Evolutionary conservation across 2,329 filamentous ascomycete genomes (phyloP).

Genomic region (Neonectria sp.): DNA sequence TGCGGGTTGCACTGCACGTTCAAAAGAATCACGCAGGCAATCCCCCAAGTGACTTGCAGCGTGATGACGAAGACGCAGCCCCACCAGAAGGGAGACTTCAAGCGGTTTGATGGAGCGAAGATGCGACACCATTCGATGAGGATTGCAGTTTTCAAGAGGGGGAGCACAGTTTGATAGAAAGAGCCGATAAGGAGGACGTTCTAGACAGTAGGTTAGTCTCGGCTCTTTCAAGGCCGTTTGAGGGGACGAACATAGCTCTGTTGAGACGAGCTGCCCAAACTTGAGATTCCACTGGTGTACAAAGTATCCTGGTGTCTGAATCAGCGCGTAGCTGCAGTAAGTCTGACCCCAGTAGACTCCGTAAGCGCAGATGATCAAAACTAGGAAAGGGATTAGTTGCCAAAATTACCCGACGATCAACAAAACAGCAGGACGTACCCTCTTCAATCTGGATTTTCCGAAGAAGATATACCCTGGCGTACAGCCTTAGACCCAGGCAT

Average conservation of each 20-base stretch:
- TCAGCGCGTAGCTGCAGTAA: slow-evolving; percentile 21
- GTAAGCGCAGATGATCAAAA: slow-evolving; percentile 29
- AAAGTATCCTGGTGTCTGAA: slow-evolving; percentile 29
- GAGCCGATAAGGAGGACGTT: slow-evolving; percentile 29
- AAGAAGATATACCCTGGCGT: slow-evolving; percentile 18
- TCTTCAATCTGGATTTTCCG: slow-evolving; percentile 23
- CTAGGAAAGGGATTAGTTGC: neutral
- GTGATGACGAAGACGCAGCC: slow-evolving; percentile 13
- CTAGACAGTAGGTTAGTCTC: slow-evolving; percentile 2
- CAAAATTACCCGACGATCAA: neutral
- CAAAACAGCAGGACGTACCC: slow-evolving; percentile 4
- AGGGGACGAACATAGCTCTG: slow-evolving; percentile 25
- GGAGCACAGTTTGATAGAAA: slow-evolving; percentile 29
- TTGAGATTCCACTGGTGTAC: slow-evolving; percentile 31
- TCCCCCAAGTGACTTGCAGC: slow-evolving; percentile 28
- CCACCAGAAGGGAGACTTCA: slow-evolving; percentile 30
- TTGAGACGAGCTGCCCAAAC: slow-evolving; percentile 16
- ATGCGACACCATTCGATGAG: slow-evolving; percentile 32
- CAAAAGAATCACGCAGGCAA: slow-evolving; percentile 27
- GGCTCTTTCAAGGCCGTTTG: too few species aligned
- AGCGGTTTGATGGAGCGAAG: slow-evolving; percentile 15
- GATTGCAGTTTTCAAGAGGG: slow-evolving; percentile 30
- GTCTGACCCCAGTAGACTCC: slow-evolving; percentile 32
- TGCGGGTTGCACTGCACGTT: slow-evolving; percentile 34
- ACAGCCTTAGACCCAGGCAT: slow-evolving; percentile 20